Base-by-base conservation (phyloP, 164 flowering plant species). In the Vitis riparia region DNA sequence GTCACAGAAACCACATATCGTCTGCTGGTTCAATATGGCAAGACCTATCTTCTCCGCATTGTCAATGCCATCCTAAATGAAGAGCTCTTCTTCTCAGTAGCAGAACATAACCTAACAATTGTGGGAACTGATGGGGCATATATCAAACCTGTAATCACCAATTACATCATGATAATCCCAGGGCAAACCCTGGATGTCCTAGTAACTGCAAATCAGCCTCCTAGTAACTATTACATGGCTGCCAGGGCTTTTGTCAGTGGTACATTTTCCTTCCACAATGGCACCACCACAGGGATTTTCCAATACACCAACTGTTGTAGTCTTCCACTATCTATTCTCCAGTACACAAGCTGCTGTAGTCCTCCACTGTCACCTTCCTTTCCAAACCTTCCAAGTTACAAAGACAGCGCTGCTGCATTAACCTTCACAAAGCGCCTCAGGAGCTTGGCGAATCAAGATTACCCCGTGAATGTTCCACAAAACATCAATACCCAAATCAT, bases 391-490 rank as follows among this genome's bases (percentile, higher is more conserved):
- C 78, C 83, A 8, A 63, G 62, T 52, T 47, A 37, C 23, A 44
- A 48, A 12, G 60, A 72, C 30, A 19, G 13, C 2, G 32, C 30
- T 8, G 64, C 70, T 11, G 70, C 66, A 3, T 62, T 19, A 2
- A 62, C 12, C 8, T 76, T 59, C 17, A 67, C 59, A 1, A 61
- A 3, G 1, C 4, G 53, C 8, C 52, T 81, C 1, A 66, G 69
- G 66, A 74, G 78, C 61, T 14, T 76, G 49, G 79, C 75, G 10
- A 32, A 48, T 65, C 11, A 71, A 3, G 68, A 76, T 1, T 72
- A 79, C 57, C 79, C 82, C 5, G 30, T 76, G 10, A 8, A 58
- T n/a, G 80, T 80, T 23, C 82, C 80, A 5, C 1, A 13, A 11
- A 58, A 19, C 0, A 17, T 73, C 12, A 58, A 70, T 61, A 71